Base-by-base conservation (phyloP, 2,329 filamentous ascomycete genomes). In the Chrysosporium keratinophilum region DNA sequence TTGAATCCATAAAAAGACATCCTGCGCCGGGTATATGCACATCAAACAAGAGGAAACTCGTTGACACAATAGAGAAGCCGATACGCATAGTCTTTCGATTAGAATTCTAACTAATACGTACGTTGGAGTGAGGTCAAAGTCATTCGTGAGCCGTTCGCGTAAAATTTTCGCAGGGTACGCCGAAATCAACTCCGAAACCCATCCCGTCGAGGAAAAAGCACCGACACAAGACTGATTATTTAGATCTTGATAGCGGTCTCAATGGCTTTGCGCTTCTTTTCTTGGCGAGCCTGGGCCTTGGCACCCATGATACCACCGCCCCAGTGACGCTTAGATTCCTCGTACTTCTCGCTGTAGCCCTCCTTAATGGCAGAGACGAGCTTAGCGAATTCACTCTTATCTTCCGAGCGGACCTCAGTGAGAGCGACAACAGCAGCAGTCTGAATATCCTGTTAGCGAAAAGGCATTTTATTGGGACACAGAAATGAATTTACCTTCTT, bases 241-340 rank as follows among this genome's bases (percentile, higher is more conserved):
- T 94, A 98, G 79, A 98, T 94, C 87, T 97, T 97, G 83, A 96
- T 89, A 73, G 93, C 90, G 70, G 76, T 77, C 78, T 97, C 93
- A 61, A 93, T 70, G 71, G 90, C 89, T 86, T 96, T 96, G 77
- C 85, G 82, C 81, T 88, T 88, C 87, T 95, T 96, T 75, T 82
- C 79, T 69, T 78, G 77, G 66, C 78, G 76, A 61, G 81, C 83
- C 64, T 82, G 83, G 71, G 93, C 90, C 88, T 98, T 98, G 73
- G 84, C 80, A 70, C 93, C 84, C 90, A 98, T 96, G 79, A 98
- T 96, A 76, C 94, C 94, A 82, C 93, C 93, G 79, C 94, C 93
- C 93, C 94, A 98, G 78, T 91, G 87, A 74, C 86, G 84, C 76
- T 88, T 86, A 68, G 81, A 76, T 71, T 89, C 86, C 78, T 97